phyloP scores from a whole-genome alignment of 1,139 yeast species.

The Pichia sp. region DNA sequence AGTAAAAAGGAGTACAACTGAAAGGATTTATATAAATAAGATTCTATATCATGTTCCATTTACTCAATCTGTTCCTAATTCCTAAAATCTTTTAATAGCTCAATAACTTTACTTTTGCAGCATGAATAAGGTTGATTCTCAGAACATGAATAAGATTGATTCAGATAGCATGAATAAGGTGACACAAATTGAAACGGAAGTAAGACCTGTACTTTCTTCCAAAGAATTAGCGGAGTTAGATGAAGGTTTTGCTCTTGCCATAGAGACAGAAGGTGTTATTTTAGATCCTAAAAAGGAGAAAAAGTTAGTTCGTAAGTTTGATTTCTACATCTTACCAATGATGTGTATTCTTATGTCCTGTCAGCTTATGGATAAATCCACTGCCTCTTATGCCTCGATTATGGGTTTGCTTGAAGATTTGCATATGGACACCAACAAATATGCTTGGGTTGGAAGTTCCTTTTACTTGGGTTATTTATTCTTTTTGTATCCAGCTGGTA shows the following conservation, averaged over 20 bases:
- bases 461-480: conserved; percentile 48
- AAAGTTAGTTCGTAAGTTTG: conserved; percentile 44
- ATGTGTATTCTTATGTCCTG: conserved; percentile 49
- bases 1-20: no score
- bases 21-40: no score
- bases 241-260: conserved; percentile 10
- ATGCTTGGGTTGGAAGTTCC: conserved; percentile 53
- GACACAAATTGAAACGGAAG: not conserved
- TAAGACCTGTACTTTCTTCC: not conserved
- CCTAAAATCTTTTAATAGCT: no score
- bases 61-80: no score
- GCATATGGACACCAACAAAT: conserved; percentile 44
- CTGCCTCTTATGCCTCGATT: conserved; percentile 54
- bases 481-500: conserved; percentile 42
- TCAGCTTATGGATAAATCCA: conserved; percentile 62
- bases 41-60: no score
- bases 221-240: conserved; percentile 10
- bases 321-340: conserved; percentile 46
- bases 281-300: conserved; percentile 28
- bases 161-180: not conserved
- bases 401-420: conserved; percentile 43
- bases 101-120: not conserved
- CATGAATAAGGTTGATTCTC: not conserved
- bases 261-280: conserved; percentile 22
- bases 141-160: no score